A percentile compares a stretch with the other conserved stretches of the same genome.
These are phyloP conservation scores for Colletotrichum musicola DNA, from an alignment of 2,329 filamentous ascomycete genomes.

Conservation along the genomic window DNA sequence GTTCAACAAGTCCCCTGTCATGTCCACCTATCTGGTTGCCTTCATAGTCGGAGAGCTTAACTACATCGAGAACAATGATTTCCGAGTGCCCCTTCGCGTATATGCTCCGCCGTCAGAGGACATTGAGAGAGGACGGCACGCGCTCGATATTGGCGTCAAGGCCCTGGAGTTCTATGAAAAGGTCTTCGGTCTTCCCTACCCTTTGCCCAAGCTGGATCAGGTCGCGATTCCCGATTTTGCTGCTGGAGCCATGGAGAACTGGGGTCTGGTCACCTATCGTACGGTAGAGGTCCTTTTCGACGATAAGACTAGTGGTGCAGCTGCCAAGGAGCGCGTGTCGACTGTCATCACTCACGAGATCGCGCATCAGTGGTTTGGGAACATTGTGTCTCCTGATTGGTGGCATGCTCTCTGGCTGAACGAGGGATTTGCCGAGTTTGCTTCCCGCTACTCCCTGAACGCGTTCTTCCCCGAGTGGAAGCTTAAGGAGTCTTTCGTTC, in stretches of 20 bases:
- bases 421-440: conserved; percentile 80
- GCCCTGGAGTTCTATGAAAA: conserved; percentile 96
- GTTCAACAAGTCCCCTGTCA: conserved; percentile 91
- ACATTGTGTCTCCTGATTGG: conserved; percentile 98
- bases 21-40: conserved; percentile 96
- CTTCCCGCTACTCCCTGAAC: conserved; percentile 80
- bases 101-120: conserved; percentile 92
- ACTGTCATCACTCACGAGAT: conserved; percentile 97
- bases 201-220: conserved; percentile 96
- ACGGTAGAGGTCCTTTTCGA: conserved; percentile 92
- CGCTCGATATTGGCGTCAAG: conserved; percentile 87
- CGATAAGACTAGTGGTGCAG: conserved; percentile 89
- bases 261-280: conserved; percentile 95
- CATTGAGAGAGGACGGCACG: conserved; percentile 92
- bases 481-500: conserved; percentile 96
- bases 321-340: conserved; percentile 91
- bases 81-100: conserved; percentile 93
- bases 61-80: conserved; percentile 90
- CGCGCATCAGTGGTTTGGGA: conserved; percentile 98
- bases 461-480: conserved; percentile 98
- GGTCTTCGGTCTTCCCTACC: conserved; percentile 88
- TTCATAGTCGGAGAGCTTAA: conserved; percentile 96
- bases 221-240: conserved; percentile 96
- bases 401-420: conserved; percentile 99
- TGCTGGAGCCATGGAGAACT: conserved; percentile 92